Evolutionary conservation across 495 filamentous ascomycete genomes (phyloP).

Genomic region (Evernia prunastri): DNA sequence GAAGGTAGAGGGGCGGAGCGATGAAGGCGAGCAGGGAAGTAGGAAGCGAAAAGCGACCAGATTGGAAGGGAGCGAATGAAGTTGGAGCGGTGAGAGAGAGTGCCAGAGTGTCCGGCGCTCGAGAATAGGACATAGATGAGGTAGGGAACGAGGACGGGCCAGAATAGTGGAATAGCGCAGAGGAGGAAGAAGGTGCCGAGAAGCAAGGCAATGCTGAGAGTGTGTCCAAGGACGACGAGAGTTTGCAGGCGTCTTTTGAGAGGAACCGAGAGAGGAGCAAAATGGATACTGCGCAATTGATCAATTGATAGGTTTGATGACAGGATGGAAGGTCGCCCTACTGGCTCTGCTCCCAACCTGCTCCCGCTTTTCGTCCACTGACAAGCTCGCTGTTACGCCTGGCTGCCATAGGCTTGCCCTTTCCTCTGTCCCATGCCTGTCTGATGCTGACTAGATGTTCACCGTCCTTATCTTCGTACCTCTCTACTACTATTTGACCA

Average conservation of each 20-base stretch:
- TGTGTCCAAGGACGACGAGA: conserved; percentile 76
- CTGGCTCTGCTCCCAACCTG: conserved; percentile 31
- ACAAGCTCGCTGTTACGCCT: conserved; percentile 28
- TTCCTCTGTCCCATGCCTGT: conserved; percentile 8
- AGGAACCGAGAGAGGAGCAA: conserved; percentile 83
- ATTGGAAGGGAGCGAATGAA: conserved; percentile 65
- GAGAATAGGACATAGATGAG: conserved; percentile 77
- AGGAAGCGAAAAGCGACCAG: conserved; percentile 86
- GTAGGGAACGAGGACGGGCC: conserved; percentile 90
- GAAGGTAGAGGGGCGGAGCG: conserved; percentile 68
- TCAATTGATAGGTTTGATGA: not conserved
- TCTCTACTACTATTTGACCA: conserved; percentile 19
- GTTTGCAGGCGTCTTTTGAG: conserved; percentile 83
- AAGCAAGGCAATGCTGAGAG: conserved; percentile 66
- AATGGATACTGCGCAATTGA: conserved; percentile 54
- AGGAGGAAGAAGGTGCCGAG: conserved; percentile 85
- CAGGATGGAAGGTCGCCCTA: conserved; percentile 14
- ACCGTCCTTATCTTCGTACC: conserved; percentile 25
- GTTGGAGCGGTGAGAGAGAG: conserved; percentile 63
- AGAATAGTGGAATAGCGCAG: conserved; percentile 81
- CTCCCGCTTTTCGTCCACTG: conserved; percentile 30
- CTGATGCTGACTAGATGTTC: conserved; percentile 24
- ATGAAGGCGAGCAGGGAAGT: conserved; percentile 86
- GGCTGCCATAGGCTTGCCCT: conserved; percentile 11
- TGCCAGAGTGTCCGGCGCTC: conserved; percentile 64